Base-by-base conservation (phyloP, 1,284 basidiomycete species). In the Cerrena zonata region DNA sequence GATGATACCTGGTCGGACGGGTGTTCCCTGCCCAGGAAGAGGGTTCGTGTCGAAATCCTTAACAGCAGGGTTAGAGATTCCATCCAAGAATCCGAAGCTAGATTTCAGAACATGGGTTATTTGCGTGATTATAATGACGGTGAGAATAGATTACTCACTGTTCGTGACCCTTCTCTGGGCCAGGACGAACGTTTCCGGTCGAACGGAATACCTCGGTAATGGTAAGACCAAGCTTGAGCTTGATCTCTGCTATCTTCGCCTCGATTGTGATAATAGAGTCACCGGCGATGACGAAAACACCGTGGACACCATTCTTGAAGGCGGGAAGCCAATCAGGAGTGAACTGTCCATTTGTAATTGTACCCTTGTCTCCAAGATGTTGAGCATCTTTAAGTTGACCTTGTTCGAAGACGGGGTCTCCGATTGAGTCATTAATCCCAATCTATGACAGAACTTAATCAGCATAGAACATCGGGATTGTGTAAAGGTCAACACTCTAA, bases 41-140 rank as follows among this genome's bases (percentile, higher is more conserved):
- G 62, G 62, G 24, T 59, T 58, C 15, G 60, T 65, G 34, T 64
- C 63, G 52, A 72, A 67, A 5, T 66, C 63, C 23, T 61, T 52
- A 27, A 73, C 63, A 1, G 64, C 69, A 3, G 72, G 72, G 46
- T 71, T 66, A 30, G 68, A 69, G 51, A 74, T 70, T 4, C 72
- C 72, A 51, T 74, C 72, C 55, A 69, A 58, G 60, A 68, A 74
- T 5, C 70, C 72, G 46, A 69, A 69, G 56, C 49, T 50, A 22
- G 13, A 11, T 4, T 5, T 26, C 44, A 27, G 25, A 10, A 43
- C 7, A 41, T 43, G 41, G 23, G 24, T 25, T 5, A 43, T 15
- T 30, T 27, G 3, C 5, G 44, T 24, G 23, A 21, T 10, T 15
- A 27, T 3, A 45, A 3, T n/a, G 24, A 3, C 5, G 25, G 18